Conservation (phyloP, 306 rosid species). For the Gleditsia sinensis region DNA sequence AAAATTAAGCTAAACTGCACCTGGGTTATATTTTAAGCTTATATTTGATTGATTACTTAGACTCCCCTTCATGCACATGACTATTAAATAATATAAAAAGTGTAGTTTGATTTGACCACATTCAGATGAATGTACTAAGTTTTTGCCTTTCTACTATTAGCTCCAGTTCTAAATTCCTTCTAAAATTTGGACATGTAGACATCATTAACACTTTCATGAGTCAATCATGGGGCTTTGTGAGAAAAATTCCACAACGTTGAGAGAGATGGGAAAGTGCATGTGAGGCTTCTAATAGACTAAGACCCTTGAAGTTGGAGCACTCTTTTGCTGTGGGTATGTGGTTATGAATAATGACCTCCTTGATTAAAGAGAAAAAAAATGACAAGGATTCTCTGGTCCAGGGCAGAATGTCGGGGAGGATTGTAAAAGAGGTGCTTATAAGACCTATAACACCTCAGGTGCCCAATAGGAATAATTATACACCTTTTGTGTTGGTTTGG, state of each 20-base stretch:
- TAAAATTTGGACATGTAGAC: neutral
- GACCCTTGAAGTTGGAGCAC: neutral
- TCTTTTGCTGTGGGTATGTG: neutral
- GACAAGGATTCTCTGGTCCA: neutral
- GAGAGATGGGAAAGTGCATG: neutral
- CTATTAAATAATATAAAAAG: neutral
- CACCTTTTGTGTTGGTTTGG: neutral
- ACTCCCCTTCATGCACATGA: neutral
- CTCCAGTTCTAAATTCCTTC: constrained; percentile 10
- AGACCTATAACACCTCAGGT: too few species aligned
- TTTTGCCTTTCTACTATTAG: neutral
- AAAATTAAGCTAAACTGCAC: constrained; percentile 20
- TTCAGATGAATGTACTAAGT: neutral
- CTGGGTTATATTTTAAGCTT: neutral
- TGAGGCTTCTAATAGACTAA: neutral
- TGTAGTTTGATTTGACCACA: constrained; percentile 2
- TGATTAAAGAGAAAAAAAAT: too few species aligned
- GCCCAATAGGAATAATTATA: neutral
- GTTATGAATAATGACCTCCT: neutral
- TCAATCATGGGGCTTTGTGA: constrained; percentile 2
- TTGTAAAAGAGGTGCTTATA: neutral
- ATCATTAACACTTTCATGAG: neutral
- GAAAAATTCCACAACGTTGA: constrained; percentile 17
- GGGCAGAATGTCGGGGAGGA: neutral
- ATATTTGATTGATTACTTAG: constrained; percentile 5